These are phyloP conservation scores for Thermomyces lanuginosus DNA, from an alignment of 2,329 filamentous ascomycete genomes.

Conservation along the genomic window DNA sequence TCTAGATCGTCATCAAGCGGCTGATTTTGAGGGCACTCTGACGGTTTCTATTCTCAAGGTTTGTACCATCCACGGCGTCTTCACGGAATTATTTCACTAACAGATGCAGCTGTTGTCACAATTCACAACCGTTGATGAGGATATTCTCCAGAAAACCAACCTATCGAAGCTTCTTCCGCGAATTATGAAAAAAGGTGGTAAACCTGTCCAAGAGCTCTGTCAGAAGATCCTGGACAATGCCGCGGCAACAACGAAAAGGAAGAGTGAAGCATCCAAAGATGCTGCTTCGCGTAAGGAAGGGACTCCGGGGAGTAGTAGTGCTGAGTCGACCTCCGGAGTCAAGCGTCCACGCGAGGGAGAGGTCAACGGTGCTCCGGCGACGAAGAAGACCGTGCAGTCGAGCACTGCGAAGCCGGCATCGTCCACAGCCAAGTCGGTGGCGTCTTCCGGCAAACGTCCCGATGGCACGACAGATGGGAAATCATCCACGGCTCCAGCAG, in stretches of 20 bases:
- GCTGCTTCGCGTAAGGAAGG: too few species aligned
- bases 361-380: constrained; percentile 16
- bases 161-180: constrained; percentile 41
- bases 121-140: constrained; percentile 42
- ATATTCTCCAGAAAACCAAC: constrained; percentile 43
- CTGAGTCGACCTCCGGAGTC: constrained; percentile 14
- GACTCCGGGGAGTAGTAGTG: too few species aligned
- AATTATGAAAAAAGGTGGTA: constrained; percentile 42
- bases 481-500: constrained; percentile 10
- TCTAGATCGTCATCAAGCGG: constrained; percentile 32
- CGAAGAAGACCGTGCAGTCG: constrained; percentile 23
- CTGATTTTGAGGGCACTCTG: constrained; percentile 31
- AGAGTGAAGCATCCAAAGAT: too few species aligned
- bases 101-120: constrained; percentile 33
- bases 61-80: constrained; percentile 1
- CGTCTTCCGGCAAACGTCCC: constrained; percentile 14
- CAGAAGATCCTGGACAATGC: constrained; percentile 39
- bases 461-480: constrained; percentile 17
- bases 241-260: constrained; percentile 26
- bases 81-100: constrained; percentile 6
- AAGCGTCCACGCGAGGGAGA: constrained; percentile 28
- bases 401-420: constrained; percentile 18
- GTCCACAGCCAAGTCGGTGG: constrained; percentile 9
- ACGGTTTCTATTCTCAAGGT: constrained; percentile 32
- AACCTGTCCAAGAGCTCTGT: constrained; percentile 38